These are phyloP conservation scores for Globisporangium nagaii DNA, from an alignment of 352 stramenopile species.

Conservation along the genomic window DNA sequence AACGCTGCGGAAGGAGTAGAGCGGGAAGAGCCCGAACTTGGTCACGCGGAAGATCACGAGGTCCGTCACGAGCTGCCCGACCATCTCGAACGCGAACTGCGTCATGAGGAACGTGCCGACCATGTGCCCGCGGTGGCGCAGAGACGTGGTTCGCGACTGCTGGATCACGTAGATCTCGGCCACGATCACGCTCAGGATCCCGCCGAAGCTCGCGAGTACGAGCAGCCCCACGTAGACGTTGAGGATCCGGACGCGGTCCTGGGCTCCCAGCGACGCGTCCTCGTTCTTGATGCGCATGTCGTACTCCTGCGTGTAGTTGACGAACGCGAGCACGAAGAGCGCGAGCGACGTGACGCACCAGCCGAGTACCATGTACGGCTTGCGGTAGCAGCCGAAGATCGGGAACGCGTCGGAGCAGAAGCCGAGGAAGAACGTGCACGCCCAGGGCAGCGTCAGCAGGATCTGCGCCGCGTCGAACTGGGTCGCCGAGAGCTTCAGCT, in stretches of 20 bases:
- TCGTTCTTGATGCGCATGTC: slow-evolving; percentile 15
- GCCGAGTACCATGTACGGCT: slow-evolving; percentile 47
- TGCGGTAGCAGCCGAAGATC: slow-evolving; percentile 37
- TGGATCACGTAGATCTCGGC: slow-evolving; percentile 51
- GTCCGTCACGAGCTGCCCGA: slow-evolving; percentile 40
- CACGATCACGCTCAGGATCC: slow-evolving; percentile 41
- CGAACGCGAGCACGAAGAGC: slow-evolving; percentile 45
- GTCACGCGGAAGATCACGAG: slow-evolving; percentile 49
- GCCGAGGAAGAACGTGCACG: slow-evolving; percentile 38
- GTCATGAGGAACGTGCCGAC: slow-evolving; percentile 44
- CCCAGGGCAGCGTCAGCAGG: slow-evolving; percentile 41
- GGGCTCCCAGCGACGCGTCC: slow-evolving; percentile 12
- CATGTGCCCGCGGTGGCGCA: slow-evolving; percentile 24
- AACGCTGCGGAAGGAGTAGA: slow-evolving; percentile 38
- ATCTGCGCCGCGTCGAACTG: slow-evolving; percentile 29
- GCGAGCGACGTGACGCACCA: slow-evolving; percentile 36
- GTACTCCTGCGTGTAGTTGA: slow-evolving; percentile 53
- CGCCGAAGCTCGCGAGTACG: slow-evolving; percentile 42
- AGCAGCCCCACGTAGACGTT: slow-evolving; percentile 37
- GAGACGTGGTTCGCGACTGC: slow-evolving; percentile 42
- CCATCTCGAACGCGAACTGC: slow-evolving; percentile 42
- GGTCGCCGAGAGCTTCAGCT: slow-evolving; percentile 25
- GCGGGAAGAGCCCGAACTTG: slow-evolving; percentile 27
- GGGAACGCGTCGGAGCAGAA: slow-evolving; percentile 51
- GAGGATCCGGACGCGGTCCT: slow-evolving; percentile 24